phyloP scores from a whole-genome alignment of 2,329 filamentous ascomycete species.

The Westerdykella aurantiaca region DNA sequence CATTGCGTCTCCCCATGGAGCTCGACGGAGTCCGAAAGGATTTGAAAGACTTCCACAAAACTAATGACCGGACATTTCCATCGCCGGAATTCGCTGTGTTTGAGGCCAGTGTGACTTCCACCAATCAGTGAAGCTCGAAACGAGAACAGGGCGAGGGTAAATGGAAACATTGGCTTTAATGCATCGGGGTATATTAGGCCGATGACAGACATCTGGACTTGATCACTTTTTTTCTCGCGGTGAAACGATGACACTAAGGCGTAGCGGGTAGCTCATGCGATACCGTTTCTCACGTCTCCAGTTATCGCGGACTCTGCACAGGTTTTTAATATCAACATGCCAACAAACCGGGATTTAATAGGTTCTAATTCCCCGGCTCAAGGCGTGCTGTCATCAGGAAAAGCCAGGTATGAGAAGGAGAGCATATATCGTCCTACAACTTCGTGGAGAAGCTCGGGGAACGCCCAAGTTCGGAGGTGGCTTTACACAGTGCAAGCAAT shows the following conservation, averaged over 20 bases:
- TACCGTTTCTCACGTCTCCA: no score
- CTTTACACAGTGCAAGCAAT: no score
- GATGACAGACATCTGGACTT: slow-evolving; percentile 2
- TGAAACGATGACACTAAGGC: background rate
- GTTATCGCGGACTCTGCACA: slow-evolving; percentile 1
- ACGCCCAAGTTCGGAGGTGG: background rate
- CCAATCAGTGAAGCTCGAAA: slow-evolving; percentile 9
- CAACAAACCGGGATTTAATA: slow-evolving; percentile 2
- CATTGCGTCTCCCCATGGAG: no score
- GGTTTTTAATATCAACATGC: slow-evolving; percentile 6
- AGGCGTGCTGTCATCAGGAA: background rate
- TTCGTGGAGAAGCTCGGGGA: background rate
- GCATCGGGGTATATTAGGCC: no score
- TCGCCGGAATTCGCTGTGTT: slow-evolving; percentile 2
- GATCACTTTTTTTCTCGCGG: background rate
- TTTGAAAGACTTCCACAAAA: slow-evolving; percentile 4
- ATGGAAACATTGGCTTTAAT: slow-evolving; percentile 2
- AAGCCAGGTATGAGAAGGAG: background rate
- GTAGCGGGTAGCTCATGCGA: background rate
- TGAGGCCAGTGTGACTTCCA: slow-evolving; percentile 3
- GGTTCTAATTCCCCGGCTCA: slow-evolving; percentile 1
- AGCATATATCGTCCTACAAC: no score
- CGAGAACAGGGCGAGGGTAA: slow-evolving; percentile 4
- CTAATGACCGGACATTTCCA: slow-evolving; percentile 7
- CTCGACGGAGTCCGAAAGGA: slow-evolving; percentile 4